phyloP scores from a whole-genome alignment of 2,329 filamentous ascomycete species.

The Aspergillus vadensis region DNA sequence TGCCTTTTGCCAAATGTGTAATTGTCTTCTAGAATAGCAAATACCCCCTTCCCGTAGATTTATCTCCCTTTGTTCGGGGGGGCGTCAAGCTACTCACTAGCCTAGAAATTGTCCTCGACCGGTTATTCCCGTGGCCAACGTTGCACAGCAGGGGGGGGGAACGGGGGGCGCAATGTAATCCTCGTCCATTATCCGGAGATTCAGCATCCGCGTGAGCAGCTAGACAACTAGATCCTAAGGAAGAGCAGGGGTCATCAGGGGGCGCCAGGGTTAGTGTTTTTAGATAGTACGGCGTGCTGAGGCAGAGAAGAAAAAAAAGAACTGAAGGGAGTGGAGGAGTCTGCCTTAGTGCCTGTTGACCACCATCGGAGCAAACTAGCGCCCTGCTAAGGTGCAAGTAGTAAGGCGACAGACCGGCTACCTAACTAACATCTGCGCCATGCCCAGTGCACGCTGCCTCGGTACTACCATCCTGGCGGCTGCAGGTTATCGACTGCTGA shows the following conservation, averaged over 20 bases:
- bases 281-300: no score
- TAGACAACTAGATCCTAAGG: background rate
- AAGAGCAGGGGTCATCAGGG: background rate
- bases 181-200: background rate
- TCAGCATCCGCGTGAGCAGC: background rate
- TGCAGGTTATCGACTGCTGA: background rate
- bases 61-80: conserved; percentile 1
- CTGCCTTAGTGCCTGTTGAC: background rate
- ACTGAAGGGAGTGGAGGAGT: background rate
- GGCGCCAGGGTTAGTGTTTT: background rate
- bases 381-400: background rate
- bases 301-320: background rate
- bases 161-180: background rate
- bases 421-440: background rate
- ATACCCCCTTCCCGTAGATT: background rate
- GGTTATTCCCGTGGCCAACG: conserved; percentile 5
- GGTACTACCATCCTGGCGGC: background rate
- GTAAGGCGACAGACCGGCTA: background rate
- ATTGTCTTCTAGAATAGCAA: background rate
- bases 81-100: background rate
- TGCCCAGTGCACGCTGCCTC: background rate
- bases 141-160: conserved; percentile 2
- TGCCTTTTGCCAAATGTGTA: background rate
- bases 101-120: background rate
- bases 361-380: background rate